Percentiles rank a stretch among this genome's conserved stretches.
Evolutionary conservation across 2,329 filamentous ascomycete species (phyloP).

Genomic region (Penicillium sumatraense): DNA sequence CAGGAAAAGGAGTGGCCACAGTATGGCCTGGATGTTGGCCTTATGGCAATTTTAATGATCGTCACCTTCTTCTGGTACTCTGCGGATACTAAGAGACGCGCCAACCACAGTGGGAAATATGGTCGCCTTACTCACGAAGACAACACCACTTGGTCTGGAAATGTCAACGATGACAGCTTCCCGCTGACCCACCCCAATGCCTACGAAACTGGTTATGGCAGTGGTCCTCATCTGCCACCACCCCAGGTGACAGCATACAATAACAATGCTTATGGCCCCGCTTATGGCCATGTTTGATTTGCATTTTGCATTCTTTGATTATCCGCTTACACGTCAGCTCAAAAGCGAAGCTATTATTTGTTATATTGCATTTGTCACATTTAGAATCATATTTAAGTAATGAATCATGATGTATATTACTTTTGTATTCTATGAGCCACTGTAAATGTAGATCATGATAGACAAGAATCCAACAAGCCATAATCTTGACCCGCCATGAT

Average conservation of each 20-base stretch:
- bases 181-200: neutral
- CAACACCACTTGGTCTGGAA: neutral
- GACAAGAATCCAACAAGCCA: no score
- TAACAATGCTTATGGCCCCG: neutral
- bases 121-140: neutral
- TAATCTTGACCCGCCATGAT: no score
- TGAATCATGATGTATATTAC: slow-evolving; percentile 35
- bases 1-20: slow-evolving; percentile 10
- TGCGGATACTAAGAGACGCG: slow-evolving; percentile 4
- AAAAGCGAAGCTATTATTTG: neutral
- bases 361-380: neutral
- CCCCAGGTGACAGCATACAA: neutral
- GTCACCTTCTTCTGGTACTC: slow-evolving; percentile 12
- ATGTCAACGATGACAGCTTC: neutral
- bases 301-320: neutral
- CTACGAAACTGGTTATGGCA: neutral
- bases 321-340: neutral
- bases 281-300: neutral
- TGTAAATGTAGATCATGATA: no score
- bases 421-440: neutral
- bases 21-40: slow-evolving; percentile 12
- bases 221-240: neutral
- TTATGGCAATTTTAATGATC: slow-evolving; percentile 11
- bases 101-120: neutral
- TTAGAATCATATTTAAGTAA: neutral